These are phyloP conservation scores for Collybia sordida DNA, from an alignment of 768 basidiomycete species.

Conservation along the genomic window DNA sequence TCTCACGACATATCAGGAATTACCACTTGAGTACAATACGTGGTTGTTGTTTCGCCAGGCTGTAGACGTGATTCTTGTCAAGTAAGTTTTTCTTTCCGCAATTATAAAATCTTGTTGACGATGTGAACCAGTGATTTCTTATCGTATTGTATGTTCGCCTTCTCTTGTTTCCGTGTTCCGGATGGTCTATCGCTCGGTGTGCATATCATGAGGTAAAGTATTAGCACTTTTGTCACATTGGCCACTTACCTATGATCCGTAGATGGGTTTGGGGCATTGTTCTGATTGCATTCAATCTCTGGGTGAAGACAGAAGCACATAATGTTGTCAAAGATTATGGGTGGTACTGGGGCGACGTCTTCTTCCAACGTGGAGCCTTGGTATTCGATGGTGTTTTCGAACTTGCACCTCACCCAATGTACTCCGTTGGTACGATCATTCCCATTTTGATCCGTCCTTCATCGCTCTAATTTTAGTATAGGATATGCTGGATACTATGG, in stretches of 20 bases:
- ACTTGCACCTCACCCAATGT: conserved; percentile 93
- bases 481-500: conserved; percentile 99
- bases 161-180: conserved; percentile 89
- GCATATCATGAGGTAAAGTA: conserved; percentile 71
- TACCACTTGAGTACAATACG: conserved; percentile 92
- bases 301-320: conserved; percentile 98
- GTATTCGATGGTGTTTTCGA: conserved; percentile 99
- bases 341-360: conserved; percentile 96
- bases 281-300: conserved; percentile 92
- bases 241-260: conserved; percentile 9
- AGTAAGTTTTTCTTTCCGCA: conserved; percentile 51
- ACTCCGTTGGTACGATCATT: conserved; percentile 64
- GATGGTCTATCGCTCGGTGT: conserved; percentile 68
- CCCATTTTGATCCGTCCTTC: conserved; percentile 11
- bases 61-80: conserved; percentile 96
- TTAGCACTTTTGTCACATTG: background rate
- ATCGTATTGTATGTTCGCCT: conserved; percentile 93
- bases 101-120: background rate
- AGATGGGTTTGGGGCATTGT: conserved; percentile 88
- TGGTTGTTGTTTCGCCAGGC: conserved; percentile 95
- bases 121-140: conserved; percentile 74
- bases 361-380: conserved; percentile 89
- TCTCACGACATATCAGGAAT: conserved; percentile 45
- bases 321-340: conserved; percentile 97
- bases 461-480: conserved; percentile 22